Conservation (phyloP, 2,329 filamentous ascomycete species). For the Rhinocladiella similis region DNA sequence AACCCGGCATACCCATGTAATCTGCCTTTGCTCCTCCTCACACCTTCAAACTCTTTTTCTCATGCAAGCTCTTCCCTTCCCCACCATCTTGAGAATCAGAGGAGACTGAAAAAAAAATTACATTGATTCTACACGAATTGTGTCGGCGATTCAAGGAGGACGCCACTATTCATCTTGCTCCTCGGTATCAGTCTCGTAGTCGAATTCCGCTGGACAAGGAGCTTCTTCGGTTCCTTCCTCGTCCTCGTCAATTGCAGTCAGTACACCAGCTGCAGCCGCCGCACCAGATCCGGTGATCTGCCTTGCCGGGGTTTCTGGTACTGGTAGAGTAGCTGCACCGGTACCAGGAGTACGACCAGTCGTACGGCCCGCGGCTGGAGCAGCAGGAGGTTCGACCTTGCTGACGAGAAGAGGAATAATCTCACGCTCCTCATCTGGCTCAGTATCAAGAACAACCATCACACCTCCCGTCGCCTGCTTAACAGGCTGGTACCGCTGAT, state of each 20-base stretch:
- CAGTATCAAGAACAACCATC: slow-evolving; percentile 82
- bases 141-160: too few relatives aligned
- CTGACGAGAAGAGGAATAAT: slow-evolving; percentile 91
- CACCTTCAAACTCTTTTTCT: too few relatives aligned
- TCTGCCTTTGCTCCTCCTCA: too few relatives aligned
- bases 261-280: slow-evolving; percentile 72
- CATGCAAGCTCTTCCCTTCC: too few relatives aligned
- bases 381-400: slow-evolving; percentile 54
- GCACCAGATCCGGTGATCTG: slow-evolving; percentile 53
- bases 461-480: slow-evolving; percentile 93
- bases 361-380: slow-evolving; percentile 28
- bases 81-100: too few relatives aligned
- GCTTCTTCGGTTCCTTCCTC: slow-evolving; percentile 51
- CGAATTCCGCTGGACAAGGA: slow-evolving; percentile 48
- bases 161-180: slow-evolving; percentile 2
- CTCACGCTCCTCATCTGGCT: slow-evolving; percentile 73
- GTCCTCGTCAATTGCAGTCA: slow-evolving; percentile 82
- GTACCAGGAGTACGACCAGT: neutral
- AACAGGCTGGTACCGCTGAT: slow-evolving; percentile 88
- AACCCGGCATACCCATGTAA: too few relatives aligned
- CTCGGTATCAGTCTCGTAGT: slow-evolving; percentile 44
- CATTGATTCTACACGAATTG: too few relatives aligned
- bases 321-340: slow-evolving; percentile 26
- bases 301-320: slow-evolving; percentile 30
- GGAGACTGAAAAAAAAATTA: too few relatives aligned